Percentiles rank a stretch among this genome's conserved stretches.
These are phyloP conservation scores for Glycine latifolia DNA, from an alignment of 306 rosid species.

Conservation along the genomic window DNA sequence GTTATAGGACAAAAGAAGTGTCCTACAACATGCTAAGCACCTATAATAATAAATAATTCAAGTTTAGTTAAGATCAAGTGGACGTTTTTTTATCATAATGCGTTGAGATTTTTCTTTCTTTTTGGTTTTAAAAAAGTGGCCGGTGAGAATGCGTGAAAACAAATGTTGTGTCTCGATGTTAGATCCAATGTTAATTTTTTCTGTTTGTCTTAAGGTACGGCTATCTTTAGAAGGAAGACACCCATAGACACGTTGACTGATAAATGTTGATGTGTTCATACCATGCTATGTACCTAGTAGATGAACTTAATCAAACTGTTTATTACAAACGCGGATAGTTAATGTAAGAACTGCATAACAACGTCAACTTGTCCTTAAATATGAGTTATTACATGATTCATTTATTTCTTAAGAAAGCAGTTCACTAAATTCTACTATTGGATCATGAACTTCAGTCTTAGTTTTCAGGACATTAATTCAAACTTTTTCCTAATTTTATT, in stretches of 20 bases:
- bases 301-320: background rate
- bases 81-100: background rate
- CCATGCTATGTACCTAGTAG: background rate
- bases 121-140: background rate
- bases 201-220: background rate
- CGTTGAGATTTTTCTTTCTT: background rate
- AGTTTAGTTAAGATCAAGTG: background rate
- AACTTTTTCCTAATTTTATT: too few relatives aligned
- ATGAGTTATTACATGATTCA: background rate
- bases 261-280: conserved; percentile 3
- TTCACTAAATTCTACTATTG: too few relatives aligned
- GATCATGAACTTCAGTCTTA: too few relatives aligned
- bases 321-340: background rate
- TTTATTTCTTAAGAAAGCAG: too few relatives aligned
- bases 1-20: background rate
- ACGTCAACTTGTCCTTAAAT: background rate
- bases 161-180: background rate
- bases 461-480: too few relatives aligned
- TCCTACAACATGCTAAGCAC: background rate
- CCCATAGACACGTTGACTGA: background rate
- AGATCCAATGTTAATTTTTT: background rate
- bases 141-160: background rate
- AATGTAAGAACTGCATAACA: background rate
- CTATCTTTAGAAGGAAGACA: conserved; percentile 6
- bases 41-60: background rate